These are phyloP conservation scores for Trypanosoma grayi DNA, from an alignment of 208 protist species.

Conservation along the genomic window DNA sequence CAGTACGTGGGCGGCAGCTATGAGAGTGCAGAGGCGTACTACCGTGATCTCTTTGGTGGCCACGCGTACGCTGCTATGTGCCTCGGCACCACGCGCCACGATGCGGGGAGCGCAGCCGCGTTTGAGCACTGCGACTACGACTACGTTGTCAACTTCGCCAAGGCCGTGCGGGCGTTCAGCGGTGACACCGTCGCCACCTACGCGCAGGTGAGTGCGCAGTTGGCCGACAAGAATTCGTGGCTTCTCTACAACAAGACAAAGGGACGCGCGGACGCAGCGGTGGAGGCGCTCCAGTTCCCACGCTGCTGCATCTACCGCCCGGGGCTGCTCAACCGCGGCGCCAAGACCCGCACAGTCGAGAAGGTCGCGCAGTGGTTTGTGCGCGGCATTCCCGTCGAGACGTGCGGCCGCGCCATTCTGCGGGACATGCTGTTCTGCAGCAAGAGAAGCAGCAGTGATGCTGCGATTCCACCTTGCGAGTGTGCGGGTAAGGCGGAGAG, in stretches of 20 bases:
- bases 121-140: conserved; percentile 77
- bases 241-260: conserved; percentile 77
- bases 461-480: background rate
- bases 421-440: conserved; percentile 29
- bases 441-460: background rate
- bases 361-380: conserved; percentile 42
- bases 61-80: conserved; percentile 70
- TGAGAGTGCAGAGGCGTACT: conserved; percentile 19
- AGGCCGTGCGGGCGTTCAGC: conserved; percentile 54
- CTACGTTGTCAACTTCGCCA: conserved; percentile 66
- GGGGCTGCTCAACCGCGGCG: conserved; percentile 54
- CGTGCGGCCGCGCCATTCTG: conserved; percentile 48
- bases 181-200: conserved; percentile 34
- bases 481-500: conserved; percentile 21
- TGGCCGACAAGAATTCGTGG: conserved; percentile 49
- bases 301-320: conserved; percentile 52
- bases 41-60: conserved; percentile 46
- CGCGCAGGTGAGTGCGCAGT: conserved; percentile 49
- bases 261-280: conserved; percentile 47
- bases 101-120: conserved; percentile 60
- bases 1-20: background rate
- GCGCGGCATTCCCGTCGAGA: conserved; percentile 42
- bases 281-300: conserved; percentile 47
- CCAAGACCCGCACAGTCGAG: conserved; percentile 50
- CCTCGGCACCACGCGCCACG: conserved; percentile 76